These are phyloP conservation scores for Cephaloascus albidus DNA, from an alignment of 805 yeast species.

Conservation along the genomic window DNA sequence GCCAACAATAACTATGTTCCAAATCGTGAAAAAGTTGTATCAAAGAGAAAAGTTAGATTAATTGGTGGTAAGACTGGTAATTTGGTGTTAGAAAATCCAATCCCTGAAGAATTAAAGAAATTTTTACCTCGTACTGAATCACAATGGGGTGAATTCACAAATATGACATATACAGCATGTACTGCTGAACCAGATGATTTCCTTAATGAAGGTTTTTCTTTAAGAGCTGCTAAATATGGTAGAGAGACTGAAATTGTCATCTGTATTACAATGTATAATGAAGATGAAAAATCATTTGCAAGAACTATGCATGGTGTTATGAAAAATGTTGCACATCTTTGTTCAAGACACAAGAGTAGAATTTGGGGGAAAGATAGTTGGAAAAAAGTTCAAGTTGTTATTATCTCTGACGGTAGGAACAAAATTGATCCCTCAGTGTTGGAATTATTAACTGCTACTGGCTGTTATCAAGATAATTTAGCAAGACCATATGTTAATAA, in stretches of 20 bases:
- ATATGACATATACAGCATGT: slow-evolving; percentile 96
- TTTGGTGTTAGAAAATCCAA: slow-evolving; percentile 86
- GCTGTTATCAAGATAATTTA: slow-evolving; percentile 95
- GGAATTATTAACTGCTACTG: slow-evolving; percentile 87
- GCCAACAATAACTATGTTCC: slow-evolving; percentile 35
- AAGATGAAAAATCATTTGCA: slow-evolving; percentile 81
- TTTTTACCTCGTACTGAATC: slow-evolving; percentile 77
- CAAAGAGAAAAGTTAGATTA: slow-evolving; percentile 66
- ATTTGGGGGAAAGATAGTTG: slow-evolving; percentile 97
- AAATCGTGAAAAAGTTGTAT: slow-evolving; percentile 56
- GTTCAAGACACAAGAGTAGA: slow-evolving; percentile 70
- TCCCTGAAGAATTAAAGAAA: slow-evolving; percentile 79
- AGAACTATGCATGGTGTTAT: slow-evolving; percentile 93
- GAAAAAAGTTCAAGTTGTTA: slow-evolving; percentile 90
- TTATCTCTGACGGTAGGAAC: slow-evolving; percentile 91
- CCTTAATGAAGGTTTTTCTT: slow-evolving; percentile 67
- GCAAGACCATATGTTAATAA: slow-evolving; percentile 92
- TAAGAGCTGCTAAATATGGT: slow-evolving; percentile 77
- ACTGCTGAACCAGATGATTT: slow-evolving; percentile 90
- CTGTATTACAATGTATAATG: slow-evolving; percentile 96
- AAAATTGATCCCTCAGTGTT: slow-evolving; percentile 79
- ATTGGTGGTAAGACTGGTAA: slow-evolving; percentile 59
- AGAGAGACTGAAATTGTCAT: slow-evolving; percentile 89
- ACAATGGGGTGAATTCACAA: slow-evolving; percentile 80
- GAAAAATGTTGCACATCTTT: slow-evolving; percentile 82